Base-by-base conservation (phyloP, 1,139 yeast species). In the Blastobotrys arbuscula region DNA sequence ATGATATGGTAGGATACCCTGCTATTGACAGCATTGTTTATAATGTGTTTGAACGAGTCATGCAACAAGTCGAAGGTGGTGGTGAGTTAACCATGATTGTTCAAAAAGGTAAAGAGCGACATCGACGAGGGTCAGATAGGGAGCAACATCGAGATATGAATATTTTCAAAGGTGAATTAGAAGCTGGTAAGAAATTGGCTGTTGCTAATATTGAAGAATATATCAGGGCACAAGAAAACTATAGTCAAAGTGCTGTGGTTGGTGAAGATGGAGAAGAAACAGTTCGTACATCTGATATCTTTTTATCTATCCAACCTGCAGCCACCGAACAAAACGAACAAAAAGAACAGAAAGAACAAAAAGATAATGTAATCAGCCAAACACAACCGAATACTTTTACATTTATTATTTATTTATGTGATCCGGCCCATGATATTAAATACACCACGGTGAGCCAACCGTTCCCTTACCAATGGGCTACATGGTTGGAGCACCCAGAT, bases 41-140 rank as follows among this genome's bases (percentile, higher is more conserved):
- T 55, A 72, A 75, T 44, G 86, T 83, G 56, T 92, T 92, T 66
- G 82, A 81, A 59, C 75, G 76, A 49, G 97, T 88, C n/a, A 81
- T 89, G 83, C 77, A 77, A 55, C 97, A 90, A 66, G 97, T 90
- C 15, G 96, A 90, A 64, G 97, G 96, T 34, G 90, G 88, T 12
- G 88, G 73, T 41, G 73, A 69, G 28, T 64, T 60, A 63, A 79
- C 67, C 69, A 76, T 68, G 76, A 78, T 59, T 68, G 77, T 61
- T 50, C 74, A 71, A 52, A 69, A 69, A 56, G 75, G 74, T 39
- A 63, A 67, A 44, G 73, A 68, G 41, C 61, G 69, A 18, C 66
- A 62, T 42, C 57, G 65, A 26, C 59, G 69, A 12, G 72, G 66
- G 12, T 61, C 70, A 2, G 70, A 68, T 47, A 52, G 53, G 12